These are phyloP conservation scores for Hyphodiscus hymeniophilus DNA, from an alignment of 495 filamentous ascomycete genomes.

Conservation along the genomic window DNA sequence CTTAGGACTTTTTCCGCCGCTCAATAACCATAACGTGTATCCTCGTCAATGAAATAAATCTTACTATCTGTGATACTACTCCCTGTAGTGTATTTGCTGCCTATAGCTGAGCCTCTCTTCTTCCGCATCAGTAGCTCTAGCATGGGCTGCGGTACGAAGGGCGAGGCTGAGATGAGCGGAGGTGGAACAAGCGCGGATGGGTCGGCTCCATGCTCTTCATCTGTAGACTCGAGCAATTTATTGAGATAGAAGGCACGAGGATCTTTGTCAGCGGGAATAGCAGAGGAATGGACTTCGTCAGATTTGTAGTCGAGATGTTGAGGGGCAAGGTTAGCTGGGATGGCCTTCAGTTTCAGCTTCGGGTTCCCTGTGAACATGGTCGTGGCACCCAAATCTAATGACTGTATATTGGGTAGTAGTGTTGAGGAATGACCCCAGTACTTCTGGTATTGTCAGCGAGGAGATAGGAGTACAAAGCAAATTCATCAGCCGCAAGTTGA, in stretches of 20 bases:
- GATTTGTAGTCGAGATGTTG: slow-evolving; percentile 2
- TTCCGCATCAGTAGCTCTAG: slow-evolving; percentile 16
- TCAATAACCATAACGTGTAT: too few relatives aligned
- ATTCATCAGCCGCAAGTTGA: too few relatives aligned
- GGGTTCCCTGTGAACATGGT: too few relatives aligned
- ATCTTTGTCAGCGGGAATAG: slow-evolving; percentile 6
- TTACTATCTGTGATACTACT: slow-evolving; percentile 17
- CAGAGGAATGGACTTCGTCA: slow-evolving; percentile 8
- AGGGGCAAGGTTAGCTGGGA: slow-evolving; percentile 1
- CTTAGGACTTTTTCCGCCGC: too few relatives aligned
- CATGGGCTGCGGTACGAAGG: slow-evolving; percentile 13
- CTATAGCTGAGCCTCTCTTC: slow-evolving; percentile 18
- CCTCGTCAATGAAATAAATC: too few relatives aligned
- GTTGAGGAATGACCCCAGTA: too few relatives aligned
- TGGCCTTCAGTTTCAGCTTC: too few relatives aligned
- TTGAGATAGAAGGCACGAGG: slow-evolving; percentile 5
- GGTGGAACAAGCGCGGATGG: slow-evolving; percentile 10
- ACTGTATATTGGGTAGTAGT: too few relatives aligned
- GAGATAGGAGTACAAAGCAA: too few relatives aligned
- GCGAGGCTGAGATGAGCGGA: slow-evolving; percentile 16
- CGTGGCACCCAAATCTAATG: too few relatives aligned
- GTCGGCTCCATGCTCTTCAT: not conserved
- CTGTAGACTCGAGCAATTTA: slow-evolving; percentile 2
- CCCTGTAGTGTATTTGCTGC: slow-evolving; percentile 6
- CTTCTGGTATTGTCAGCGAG: too few relatives aligned